Percentiles rank a stretch among this genome's conserved stretches.
Conservation (phyloP, 2,329 filamentous ascomycete genomes). For the Colletotrichum eleusines region DNA sequence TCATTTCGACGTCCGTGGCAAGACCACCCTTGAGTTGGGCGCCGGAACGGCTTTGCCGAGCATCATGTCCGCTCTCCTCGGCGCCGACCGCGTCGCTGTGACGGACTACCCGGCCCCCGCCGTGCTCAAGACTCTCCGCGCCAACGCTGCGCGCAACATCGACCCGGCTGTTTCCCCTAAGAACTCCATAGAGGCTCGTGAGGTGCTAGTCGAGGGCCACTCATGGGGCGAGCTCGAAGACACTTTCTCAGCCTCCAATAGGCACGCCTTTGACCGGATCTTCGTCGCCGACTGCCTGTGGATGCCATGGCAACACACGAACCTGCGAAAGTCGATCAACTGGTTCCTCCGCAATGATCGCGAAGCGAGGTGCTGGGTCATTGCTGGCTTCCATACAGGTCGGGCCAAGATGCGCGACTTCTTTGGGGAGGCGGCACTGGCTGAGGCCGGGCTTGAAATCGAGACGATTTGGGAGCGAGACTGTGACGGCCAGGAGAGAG, state of each 20-base stretch:
- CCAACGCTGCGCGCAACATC: conserved; percentile 69
- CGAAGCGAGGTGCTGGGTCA: conserved; percentile 69
- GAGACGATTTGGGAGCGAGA: conserved; percentile 78
- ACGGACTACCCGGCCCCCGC: conserved; percentile 76
- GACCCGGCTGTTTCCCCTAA: conserved; percentile 50
- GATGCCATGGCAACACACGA: conserved; percentile 80
- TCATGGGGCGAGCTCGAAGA: conserved; percentile 69
- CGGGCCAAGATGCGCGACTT: conserved; percentile 74
- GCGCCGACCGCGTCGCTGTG: conserved; percentile 65
- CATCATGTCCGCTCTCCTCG: conserved; percentile 61
- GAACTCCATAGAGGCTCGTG: conserved; percentile 41
- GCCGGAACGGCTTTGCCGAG: conserved; percentile 71
- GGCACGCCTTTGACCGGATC: conserved; percentile 68
- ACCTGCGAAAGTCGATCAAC: conserved; percentile 70
- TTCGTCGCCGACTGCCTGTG: conserved; percentile 81
- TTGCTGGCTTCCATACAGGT: conserved; percentile 80
- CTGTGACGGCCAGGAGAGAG: conserved; percentile 71
- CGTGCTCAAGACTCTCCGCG: conserved; percentile 68
- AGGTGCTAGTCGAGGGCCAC: conserved; percentile 68
- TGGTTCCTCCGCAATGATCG: conserved; percentile 67
- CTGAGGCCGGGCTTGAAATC: conserved; percentile 65
- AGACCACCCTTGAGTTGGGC: conserved; percentile 73
- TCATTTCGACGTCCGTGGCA: conserved; percentile 62
- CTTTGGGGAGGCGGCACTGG: conserved; percentile 64
- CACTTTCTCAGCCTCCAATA: conserved; percentile 47